These are phyloP conservation scores for Colletotrichum camelliae DNA, from an alignment of 2,329 filamentous ascomycete species.

Conservation along the genomic window DNA sequence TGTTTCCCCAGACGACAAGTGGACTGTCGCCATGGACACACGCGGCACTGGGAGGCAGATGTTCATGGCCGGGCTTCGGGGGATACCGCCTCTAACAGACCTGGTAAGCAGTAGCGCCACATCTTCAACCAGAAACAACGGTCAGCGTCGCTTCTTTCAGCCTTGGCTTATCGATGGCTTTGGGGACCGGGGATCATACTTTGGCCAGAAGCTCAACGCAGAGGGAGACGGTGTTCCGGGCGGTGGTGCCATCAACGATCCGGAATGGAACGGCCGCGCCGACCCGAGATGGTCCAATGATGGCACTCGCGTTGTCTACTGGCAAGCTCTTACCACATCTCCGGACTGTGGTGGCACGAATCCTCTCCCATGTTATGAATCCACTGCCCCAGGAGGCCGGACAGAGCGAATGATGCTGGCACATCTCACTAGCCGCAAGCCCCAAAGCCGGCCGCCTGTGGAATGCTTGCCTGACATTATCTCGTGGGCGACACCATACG, in stretches of 20 bases:
- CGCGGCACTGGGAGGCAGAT: slow-evolving; percentile 40
- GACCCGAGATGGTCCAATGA: slow-evolving; percentile 45
- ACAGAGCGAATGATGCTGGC: slow-evolving; percentile 45
- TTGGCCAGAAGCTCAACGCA: slow-evolving; percentile 43
- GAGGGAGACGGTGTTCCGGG: slow-evolving; percentile 29
- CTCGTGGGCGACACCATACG: background rate
- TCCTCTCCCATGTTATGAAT: slow-evolving; percentile 40
- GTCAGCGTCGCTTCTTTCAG: slow-evolving; percentile 44
- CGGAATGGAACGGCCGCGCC: slow-evolving; percentile 48
- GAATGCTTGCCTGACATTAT: background rate
- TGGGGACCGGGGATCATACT: slow-evolving; percentile 46
- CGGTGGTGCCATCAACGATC: slow-evolving; percentile 39
- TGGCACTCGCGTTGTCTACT: slow-evolving; percentile 45
- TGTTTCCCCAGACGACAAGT: slow-evolving; percentile 42
- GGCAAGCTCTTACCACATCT: slow-evolving; percentile 35
- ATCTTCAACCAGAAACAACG: slow-evolving; percentile 47
- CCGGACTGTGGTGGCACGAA: slow-evolving; percentile 46
- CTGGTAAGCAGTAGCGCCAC: slow-evolving; percentile 30
- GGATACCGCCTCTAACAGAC: slow-evolving; percentile 42
- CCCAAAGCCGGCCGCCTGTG: slow-evolving; percentile 26
- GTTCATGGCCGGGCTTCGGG: slow-evolving; percentile 38
- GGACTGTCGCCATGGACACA: slow-evolving; percentile 44
- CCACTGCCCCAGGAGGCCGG: slow-evolving; percentile 39
- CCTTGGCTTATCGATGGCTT: slow-evolving; percentile 43
- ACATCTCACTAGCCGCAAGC: slow-evolving; percentile 33